Evolutionary conservation across 1,284 basidiomycete species (phyloP).

Genomic region (Naganishia sp.): DNA sequence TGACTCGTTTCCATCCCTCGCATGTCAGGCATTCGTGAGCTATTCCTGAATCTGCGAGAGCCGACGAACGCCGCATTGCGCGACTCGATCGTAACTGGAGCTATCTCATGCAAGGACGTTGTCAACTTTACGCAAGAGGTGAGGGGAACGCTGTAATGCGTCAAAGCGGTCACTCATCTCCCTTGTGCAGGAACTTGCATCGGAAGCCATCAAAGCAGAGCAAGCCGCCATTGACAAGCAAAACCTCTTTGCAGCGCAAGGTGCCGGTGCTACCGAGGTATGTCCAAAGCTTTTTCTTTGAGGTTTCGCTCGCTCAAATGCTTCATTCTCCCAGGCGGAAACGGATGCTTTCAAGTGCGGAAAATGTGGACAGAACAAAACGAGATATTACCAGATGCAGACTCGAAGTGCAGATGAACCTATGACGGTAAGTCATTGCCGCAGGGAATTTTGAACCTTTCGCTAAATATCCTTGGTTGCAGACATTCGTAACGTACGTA

Average conservation of each 20-base stretch:
- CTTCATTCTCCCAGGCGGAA: conserved; percentile 65
- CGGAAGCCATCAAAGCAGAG: conserved; percentile 81
- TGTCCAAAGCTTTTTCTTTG: conserved; percentile 3
- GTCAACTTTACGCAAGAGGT: conserved; percentile 80
- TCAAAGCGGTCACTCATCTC: neutral
- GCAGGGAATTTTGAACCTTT: neutral
- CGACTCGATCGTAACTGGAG: conserved; percentile 79
- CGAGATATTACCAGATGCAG: conserved; percentile 90
- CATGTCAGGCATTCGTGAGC: conserved; percentile 83
- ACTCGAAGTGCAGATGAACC: conserved; percentile 94
- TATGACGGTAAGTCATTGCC: conserved; percentile 74
- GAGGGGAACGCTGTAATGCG: conserved; percentile 35
- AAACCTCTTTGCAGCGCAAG: conserved; percentile 89
- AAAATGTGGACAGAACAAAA: conserved; percentile 88
- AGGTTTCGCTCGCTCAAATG: neutral
- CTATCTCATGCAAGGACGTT: conserved; percentile 69
- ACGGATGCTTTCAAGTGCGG: conserved; percentile 98
- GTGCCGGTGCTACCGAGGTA: conserved; percentile 75
- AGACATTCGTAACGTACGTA: conserved; percentile 67
- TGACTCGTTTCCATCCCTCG: conserved; percentile 3
- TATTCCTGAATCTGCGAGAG: conserved; percentile 92
- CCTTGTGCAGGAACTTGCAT: conserved; percentile 81
- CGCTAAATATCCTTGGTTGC: conserved; percentile 26
- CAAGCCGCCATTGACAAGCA: conserved; percentile 80
- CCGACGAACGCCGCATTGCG: conserved; percentile 87